Base-by-base conservation (phyloP, 2,329 filamentous ascomycete species). In the Ascochyta viciae-villosae region DNA sequence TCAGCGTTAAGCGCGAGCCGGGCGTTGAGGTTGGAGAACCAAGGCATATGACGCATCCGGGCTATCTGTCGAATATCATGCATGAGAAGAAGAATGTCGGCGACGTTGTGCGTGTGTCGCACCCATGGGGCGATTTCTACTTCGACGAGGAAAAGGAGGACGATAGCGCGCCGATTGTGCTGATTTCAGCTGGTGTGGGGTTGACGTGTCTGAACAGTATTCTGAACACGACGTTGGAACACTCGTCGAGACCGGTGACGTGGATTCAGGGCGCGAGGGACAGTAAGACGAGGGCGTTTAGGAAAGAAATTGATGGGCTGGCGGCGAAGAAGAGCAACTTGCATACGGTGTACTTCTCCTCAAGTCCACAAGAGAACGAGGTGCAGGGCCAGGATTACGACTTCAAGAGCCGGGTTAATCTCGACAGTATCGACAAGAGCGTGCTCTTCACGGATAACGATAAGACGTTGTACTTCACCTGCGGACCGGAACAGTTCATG, bases 401-500 rank as follows among this genome's bases (percentile, higher is more conserved):
- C 54, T 80, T 85, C 63, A 75, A 77, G 8, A 85, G 88, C 3
- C 80, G 85, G 7, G 75, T 90, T 15, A 80, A 86, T 54, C 71
- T 92, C n/a, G 74, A 77, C 29, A 81, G 79, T 50, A 70, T 91
- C 34, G 81, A 84, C 60, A 71, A 75, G 23, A 77, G 83, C 0
- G 78, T 84, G 41, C 76, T 93, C n/a, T 85, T 82, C 62, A 69
- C 87, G 1, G 76, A 79, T 19, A 78, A 88, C 63, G 45, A 74
- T 0, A 75, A 75, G 39, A 81, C 90, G 0, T 79, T 87, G 66
- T 93, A 92, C 73, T 92, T 85, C 64, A 77, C 91, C 49, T 93
- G 90, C 67, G 90, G 90, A 0, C 89, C 90, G 0, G 80, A 82
- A 57, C 70, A 73, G 7, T 93, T 92, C 79, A 93, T 93, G 90